phyloP scores from a whole-genome alignment of 495 filamentous ascomycete species.

The Penicillium steckii region DNA sequence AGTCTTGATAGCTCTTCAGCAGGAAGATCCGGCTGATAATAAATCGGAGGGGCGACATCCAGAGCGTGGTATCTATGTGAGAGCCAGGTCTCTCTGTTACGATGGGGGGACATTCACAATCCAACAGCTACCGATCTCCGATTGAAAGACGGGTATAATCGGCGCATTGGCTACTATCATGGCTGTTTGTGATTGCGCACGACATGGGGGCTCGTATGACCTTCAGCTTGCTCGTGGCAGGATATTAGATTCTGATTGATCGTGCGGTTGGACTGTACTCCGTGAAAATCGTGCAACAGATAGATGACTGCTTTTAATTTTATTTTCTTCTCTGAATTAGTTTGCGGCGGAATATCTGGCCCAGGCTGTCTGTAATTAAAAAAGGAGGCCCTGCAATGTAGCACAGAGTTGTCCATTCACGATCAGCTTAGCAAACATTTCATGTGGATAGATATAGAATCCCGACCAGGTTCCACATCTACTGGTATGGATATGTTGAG shows the following conservation, averaged over 20 bases:
- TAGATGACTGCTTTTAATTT: background rate
- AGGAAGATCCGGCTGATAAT: conserved; percentile 45
- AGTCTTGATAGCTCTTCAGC: conserved; percentile 32
- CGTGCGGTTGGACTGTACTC: conserved; percentile 27
- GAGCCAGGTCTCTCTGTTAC: conserved; percentile 56
- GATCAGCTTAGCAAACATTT: conserved; percentile 15
- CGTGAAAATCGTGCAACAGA: conserved; percentile 11
- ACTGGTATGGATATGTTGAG: no score
- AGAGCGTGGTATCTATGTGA: conserved; percentile 17
- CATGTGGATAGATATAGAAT: no score
- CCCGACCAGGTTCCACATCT: no score
- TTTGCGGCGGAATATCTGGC: conserved; percentile 26
- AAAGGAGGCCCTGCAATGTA: conserved; percentile 21
- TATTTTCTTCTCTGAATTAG: conserved; percentile 1
- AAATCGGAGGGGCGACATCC: conserved; percentile 44
- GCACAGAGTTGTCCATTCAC: conserved; percentile 18
- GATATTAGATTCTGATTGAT: conserved; percentile 16
- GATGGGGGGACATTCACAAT: conserved; percentile 61
- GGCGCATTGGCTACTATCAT: conserved; percentile 55
- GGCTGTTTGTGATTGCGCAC: conserved; percentile 30
- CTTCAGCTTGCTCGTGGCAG: conserved; percentile 28
- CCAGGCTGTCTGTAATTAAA: conserved; percentile 22
- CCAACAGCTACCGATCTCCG: conserved; percentile 68
- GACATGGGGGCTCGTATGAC: conserved; percentile 28
- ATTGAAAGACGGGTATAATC: conserved; percentile 63